A percentile compares a stretch with the other conserved stretches of the same genome.
Evolutionary conservation across 495 filamentous ascomycete species (phyloP).

Genomic region (Podospora pseudocomata): DNA sequence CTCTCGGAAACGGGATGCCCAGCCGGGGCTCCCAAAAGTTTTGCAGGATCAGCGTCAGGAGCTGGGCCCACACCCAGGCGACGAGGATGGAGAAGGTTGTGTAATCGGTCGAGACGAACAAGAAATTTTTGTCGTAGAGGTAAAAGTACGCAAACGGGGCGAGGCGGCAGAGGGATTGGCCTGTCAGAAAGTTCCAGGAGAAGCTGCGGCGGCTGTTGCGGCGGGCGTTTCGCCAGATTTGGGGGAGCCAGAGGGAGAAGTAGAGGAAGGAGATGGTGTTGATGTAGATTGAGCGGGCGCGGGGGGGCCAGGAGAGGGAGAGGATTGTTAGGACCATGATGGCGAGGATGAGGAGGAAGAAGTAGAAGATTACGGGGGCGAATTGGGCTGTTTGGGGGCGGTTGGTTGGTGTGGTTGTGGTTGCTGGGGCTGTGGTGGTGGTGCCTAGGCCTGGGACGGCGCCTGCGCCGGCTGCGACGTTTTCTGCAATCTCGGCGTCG

Average conservation of each 20-base stretch:
- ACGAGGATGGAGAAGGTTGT: constrained; percentile 58
- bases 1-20: constrained; percentile 43
- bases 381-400: constrained; percentile 44
- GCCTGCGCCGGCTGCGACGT: constrained; percentile 34
- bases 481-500: constrained; percentile 53
- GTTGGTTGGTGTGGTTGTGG: constrained; percentile 3
- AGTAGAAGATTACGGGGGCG: constrained; percentile 72
- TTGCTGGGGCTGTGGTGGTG: not conserved
- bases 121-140: constrained; percentile 65
- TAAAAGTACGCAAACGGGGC: constrained; percentile 81
- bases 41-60: constrained; percentile 71
- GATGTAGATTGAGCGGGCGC: constrained; percentile 66
- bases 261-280: constrained; percentile 66
- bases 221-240: constrained; percentile 84
- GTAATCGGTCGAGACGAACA: constrained; percentile 70
- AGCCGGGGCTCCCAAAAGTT: constrained; percentile 83
- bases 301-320: constrained; percentile 67
- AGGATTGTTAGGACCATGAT: constrained; percentile 72
- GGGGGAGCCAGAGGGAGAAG: constrained; percentile 86
- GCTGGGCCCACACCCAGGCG: constrained; percentile 91
- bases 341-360: constrained; percentile 66
- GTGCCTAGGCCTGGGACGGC: constrained; percentile 16
- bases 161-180: constrained; percentile 72
- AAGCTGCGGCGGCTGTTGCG: constrained; percentile 88
- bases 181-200: constrained; percentile 81